A percentile compares a stretch with the other conserved stretches of the same genome.
Evolutionary conservation across 352 stramenopile species (phyloP).

Genomic region (Globisporangium cylindrosporum): DNA sequence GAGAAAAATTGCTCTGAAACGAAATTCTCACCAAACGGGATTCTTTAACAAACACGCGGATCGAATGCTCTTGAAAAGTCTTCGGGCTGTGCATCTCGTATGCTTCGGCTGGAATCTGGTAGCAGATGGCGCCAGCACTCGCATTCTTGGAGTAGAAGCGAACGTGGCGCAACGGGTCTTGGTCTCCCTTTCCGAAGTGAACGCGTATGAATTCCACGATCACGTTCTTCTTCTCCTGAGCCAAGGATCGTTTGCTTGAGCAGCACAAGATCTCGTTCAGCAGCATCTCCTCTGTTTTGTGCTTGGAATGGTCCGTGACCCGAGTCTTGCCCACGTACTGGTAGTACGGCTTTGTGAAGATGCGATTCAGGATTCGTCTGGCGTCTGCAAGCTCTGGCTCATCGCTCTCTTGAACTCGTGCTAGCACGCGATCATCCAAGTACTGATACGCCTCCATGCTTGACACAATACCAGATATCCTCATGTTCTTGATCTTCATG

Average conservation of each 20-base stretch:
- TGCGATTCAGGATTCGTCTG: constrained; percentile 50
- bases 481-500: constrained; percentile 53
- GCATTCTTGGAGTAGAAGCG: constrained; percentile 82
- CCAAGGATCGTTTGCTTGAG: constrained; percentile 29
- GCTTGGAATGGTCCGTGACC: constrained; percentile 40
- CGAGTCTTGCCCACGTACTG: constrained; percentile 67
- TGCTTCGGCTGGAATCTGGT: constrained; percentile 40
- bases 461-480: constrained; percentile 64
- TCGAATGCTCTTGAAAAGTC: constrained; percentile 63
- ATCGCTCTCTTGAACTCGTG: constrained; percentile 74
- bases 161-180: constrained; percentile 67
- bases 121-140: constrained; percentile 41
- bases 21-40: constrained; percentile 35
- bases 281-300: constrained; percentile 47
- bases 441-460: constrained; percentile 77
- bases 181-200: constrained; percentile 78
- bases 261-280: constrained; percentile 58
- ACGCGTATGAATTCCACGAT: constrained; percentile 81
- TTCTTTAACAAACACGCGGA: constrained; percentile 75
- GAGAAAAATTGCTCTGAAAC: not conserved
- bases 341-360: constrained; percentile 76
- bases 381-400: constrained; percentile 40
- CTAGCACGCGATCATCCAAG: constrained; percentile 77
- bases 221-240: constrained; percentile 45
- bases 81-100: constrained; percentile 70